These are phyloP conservation scores for Echinosophora koreensis DNA, from an alignment of 306 rosid genomes.

Conservation along the genomic window DNA sequence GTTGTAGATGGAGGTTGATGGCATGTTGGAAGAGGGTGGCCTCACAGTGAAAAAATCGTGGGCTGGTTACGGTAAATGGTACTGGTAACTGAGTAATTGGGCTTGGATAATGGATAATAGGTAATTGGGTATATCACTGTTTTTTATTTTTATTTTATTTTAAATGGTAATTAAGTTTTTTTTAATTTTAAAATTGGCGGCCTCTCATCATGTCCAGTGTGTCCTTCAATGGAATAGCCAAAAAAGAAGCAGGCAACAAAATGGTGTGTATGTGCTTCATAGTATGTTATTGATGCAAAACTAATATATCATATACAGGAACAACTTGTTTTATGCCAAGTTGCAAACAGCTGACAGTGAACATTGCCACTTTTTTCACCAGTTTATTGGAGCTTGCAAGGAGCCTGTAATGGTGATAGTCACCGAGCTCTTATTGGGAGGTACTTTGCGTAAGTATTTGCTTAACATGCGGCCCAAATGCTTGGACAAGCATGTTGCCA, in stretches of 20 bases:
- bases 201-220: too few relatives aligned
- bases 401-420: constrained; percentile 96
- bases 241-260: background rate
- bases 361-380: constrained; percentile 49
- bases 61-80: too few relatives aligned
- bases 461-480: constrained; percentile 82
- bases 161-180: too few relatives aligned
- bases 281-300: constrained; percentile 30
- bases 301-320: background rate
- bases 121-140: too few relatives aligned
- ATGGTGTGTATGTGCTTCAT: background rate
- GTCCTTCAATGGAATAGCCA: too few relatives aligned
- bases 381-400: constrained; percentile 96
- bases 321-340: constrained; percentile 43
- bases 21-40: too few relatives aligned
- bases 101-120: too few relatives aligned
- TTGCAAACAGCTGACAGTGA: constrained; percentile 44
- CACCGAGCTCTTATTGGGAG: constrained; percentile 88
- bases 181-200: too few relatives aligned
- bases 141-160: too few relatives aligned
- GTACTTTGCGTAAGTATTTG: constrained; percentile 87
- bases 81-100: too few relatives aligned
- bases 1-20: too few relatives aligned
- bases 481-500: constrained; percentile 80
- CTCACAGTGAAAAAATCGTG: too few relatives aligned